Evolutionary conservation across 1,284 basidiomycete species (phyloP).

Genomic region (Rhodotorula sp.): DNA sequence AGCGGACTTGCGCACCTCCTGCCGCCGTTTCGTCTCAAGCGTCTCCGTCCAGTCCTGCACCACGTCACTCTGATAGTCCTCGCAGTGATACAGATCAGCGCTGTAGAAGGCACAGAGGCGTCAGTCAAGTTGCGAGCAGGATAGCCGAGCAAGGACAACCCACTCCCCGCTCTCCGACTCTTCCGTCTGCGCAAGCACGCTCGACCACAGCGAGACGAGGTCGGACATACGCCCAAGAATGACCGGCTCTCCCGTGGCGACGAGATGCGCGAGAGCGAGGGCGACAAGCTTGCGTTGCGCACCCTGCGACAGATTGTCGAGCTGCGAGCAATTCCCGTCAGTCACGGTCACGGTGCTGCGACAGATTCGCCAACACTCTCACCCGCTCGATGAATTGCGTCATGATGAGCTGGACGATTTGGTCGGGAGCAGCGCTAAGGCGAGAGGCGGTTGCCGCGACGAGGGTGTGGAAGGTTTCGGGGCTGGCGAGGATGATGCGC

Average conservation of each 20-base stretch:
- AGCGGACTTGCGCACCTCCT: slow-evolving; percentile 22
- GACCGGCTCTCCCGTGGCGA: slow-evolving; percentile 26
- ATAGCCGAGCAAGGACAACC: not conserved
- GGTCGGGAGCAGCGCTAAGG: slow-evolving; percentile 16
- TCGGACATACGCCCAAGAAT: slow-evolving; percentile 34
- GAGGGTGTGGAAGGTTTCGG: slow-evolving; percentile 34
- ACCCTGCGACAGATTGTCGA: slow-evolving; percentile 42
- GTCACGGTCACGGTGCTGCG: not conserved
- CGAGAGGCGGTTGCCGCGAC: slow-evolving; percentile 24
- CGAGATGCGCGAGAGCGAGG: slow-evolving; percentile 38
- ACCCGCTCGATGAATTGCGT: slow-evolving; percentile 40
- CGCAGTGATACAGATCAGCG: slow-evolving; percentile 40
- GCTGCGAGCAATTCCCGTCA: slow-evolving; percentile 23
- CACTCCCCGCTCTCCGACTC: slow-evolving; percentile 42
- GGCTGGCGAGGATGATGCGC: slow-evolving; percentile 36
- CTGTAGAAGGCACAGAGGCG: slow-evolving; percentile 8
- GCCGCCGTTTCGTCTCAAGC: slow-evolving; percentile 31
- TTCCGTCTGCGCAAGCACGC: slow-evolving; percentile 41
- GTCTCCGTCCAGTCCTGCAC: slow-evolving; percentile 36
- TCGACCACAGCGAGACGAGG: slow-evolving; percentile 40
- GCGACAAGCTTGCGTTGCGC: slow-evolving; percentile 43
- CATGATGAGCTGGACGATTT: slow-evolving; percentile 27
- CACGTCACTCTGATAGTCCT: slow-evolving; percentile 39
- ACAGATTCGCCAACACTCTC: not conserved
- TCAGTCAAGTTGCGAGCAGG: not conserved